These are phyloP conservation scores for Agastache rugosa DNA, from an alignment of 257 asterid genomes.

Conservation along the genomic window DNA sequence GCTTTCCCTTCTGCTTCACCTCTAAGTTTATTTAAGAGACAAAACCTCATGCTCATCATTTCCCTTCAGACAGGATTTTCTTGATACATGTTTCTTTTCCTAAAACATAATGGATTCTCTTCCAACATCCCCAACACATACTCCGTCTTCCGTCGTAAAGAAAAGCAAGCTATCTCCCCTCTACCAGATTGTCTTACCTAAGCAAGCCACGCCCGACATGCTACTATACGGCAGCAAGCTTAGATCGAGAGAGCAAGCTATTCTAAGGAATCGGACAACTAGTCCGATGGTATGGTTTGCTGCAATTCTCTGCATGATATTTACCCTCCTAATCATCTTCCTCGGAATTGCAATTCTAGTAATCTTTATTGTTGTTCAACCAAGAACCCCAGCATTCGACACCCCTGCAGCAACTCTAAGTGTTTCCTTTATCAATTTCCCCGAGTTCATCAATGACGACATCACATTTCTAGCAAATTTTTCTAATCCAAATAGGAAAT, in stretches of 20 bases:
- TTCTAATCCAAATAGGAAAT: slow-evolving; percentile 80
- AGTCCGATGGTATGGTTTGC: slow-evolving; percentile 74
- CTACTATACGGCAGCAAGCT: slow-evolving; percentile 43
- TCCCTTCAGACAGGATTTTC: slow-evolving; percentile 28
- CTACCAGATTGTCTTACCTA: slow-evolving; percentile 44
- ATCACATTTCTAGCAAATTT: slow-evolving; percentile 71
- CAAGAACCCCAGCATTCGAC: slow-evolving; percentile 71
- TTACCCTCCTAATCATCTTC: slow-evolving; percentile 69
- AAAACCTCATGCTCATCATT: slow-evolving; percentile 15
- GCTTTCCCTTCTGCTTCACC: slow-evolving; percentile 47
- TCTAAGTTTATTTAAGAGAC: slow-evolving; percentile 46
- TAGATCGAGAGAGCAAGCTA: slow-evolving; percentile 54
- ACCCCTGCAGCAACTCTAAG: slow-evolving; percentile 65
- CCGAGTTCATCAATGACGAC: slow-evolving; percentile 60
- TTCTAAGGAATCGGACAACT: slow-evolving; percentile 54
- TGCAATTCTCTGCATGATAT: slow-evolving; percentile 71
- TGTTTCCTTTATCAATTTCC: slow-evolving; percentile 57
- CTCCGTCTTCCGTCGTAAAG: slow-evolving; percentile 44
- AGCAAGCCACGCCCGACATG: slow-evolving; percentile 50
- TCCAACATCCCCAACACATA: slow-evolving; percentile 48
- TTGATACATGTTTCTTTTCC: slow-evolving; percentile 9
- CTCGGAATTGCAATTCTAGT: slow-evolving; percentile 69
- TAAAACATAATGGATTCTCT: slow-evolving; percentile 46
- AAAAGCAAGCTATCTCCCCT: slow-evolving; percentile 47
- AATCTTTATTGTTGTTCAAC: slow-evolving; percentile 59